Base-by-base conservation (phyloP, 2,329 filamentous ascomycete genomes). In the Diaporthe capsici region DNA sequence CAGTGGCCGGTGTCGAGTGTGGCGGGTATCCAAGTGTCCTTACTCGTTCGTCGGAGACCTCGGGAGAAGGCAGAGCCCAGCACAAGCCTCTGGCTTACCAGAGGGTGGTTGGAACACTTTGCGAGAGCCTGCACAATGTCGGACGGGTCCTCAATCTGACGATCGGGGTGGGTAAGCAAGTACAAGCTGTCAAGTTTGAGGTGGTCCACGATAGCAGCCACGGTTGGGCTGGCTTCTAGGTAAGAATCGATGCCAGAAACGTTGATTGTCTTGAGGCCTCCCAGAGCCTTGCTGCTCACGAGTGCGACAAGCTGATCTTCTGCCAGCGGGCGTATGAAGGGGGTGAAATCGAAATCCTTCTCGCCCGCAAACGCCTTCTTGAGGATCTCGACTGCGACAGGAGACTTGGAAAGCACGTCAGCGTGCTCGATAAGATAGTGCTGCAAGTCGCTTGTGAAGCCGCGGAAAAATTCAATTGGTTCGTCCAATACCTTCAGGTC, bases 21-120 rank as follows among this genome's bases (percentile, higher is more conserved):
- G 3, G 37, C 15, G 1, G 6, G 15, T 5, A 3, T 34, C 39
- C 2, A 8, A 15, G 4, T 15, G 39, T 0, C 1, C 4, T 0
- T 20, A 5, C 1, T 4, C 1, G 1, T 20, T 13, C 2, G 25
- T 8, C 60, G 60, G 12, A 65, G 13, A n/a, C 39, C 2, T 7
- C 17, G 25, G 39, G 61, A 65, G 61, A 65, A 65, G 0, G 42
- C 39, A 10, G 61, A 49, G 25, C 61, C 61, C 17, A 65, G 17
- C 15, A 65, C 42, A 5, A 65, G 25, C 17, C 7, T 47, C 17
- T 65, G 25, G 9, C 25, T 20, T 13, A 65, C 42, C 7, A 61
- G 13, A 4, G 55, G 49, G 12, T 44, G 31, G 9, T 5, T 37
- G 22, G 13, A 53, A 17, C n/a, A 25, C 13, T 20, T 37, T 51